Evolutionary conservation across 2,329 filamentous ascomycete species (phyloP).

Genomic region (Alternaria tenuissima): DNA sequence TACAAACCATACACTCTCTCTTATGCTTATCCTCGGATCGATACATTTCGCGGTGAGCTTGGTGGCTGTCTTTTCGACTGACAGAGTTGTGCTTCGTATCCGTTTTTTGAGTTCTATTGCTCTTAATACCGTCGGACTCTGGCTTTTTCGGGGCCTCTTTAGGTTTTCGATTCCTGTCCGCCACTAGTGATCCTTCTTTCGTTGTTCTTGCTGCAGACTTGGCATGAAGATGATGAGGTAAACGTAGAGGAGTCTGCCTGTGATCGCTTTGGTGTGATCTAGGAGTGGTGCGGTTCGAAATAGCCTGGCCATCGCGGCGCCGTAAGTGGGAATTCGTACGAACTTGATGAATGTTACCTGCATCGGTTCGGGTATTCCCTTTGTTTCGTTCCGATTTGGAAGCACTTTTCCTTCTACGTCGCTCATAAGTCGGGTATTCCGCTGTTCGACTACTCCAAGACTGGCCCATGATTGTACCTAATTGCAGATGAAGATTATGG

Average conservation of each 20-base stretch:
- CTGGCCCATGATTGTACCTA: conserved; percentile 15
- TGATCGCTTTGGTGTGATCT: neutral
- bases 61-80: neutral
- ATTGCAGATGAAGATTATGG: neutral
- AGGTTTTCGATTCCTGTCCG: neutral
- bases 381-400: neutral
- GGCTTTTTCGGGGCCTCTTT: neutral
- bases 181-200: neutral
- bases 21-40: neutral
- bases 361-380: neutral
- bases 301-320: neutral
- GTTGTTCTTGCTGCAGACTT: neutral
- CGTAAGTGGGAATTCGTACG: neutral
- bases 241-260: neutral
- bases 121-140: neutral
- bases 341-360: neutral
- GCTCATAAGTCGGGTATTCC: neutral
- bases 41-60: neutral
- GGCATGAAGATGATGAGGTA: neutral
- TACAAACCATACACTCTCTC: conserved; percentile 47
- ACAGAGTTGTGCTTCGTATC: neutral
- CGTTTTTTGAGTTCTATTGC: neutral
- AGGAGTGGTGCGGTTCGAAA: neutral
- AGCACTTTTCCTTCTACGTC: neutral
- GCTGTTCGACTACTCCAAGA: conserved; percentile 7